These are phyloP conservation scores for Pythium plurisporium DNA, from an alignment of 352 stramenopile species.

Conservation along the genomic window DNA sequence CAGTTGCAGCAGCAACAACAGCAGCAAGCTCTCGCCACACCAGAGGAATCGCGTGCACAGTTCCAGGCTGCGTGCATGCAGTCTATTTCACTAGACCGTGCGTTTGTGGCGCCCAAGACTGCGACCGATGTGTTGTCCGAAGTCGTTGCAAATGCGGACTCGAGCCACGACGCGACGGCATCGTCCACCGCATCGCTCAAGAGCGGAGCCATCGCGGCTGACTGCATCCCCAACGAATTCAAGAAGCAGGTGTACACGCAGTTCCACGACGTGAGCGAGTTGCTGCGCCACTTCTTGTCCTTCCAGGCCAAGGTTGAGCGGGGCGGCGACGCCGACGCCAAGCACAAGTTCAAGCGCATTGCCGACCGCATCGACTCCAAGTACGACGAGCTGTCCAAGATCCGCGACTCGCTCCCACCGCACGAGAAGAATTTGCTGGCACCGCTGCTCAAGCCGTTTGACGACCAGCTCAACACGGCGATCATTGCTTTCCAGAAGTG, in stretches of 20 bases:
- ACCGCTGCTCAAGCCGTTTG: constrained; percentile 78
- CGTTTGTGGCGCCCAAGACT: constrained; percentile 47
- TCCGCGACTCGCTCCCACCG: constrained; percentile 71
- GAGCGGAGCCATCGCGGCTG: constrained; percentile 50
- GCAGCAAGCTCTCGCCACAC: constrained; percentile 1
- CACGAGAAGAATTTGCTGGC: constrained; percentile 82
- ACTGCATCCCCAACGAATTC: constrained; percentile 81
- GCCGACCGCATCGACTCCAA: constrained; percentile 86
- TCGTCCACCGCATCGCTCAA: constrained; percentile 45
- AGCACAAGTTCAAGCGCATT: constrained; percentile 80
- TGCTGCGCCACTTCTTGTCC: constrained; percentile 79
- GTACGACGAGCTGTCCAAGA: constrained; percentile 82
- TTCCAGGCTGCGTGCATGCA: constrained; percentile 42
- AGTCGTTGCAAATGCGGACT: constrained; percentile 61
- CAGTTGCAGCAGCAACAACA: neutral
- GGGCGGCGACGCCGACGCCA: constrained; percentile 46
- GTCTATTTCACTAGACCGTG: constrained; percentile 44
- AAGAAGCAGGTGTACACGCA: constrained; percentile 86
- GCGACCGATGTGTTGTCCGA: constrained; percentile 58
- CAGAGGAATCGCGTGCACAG: constrained; percentile 30
- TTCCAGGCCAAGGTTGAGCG: constrained; percentile 72
- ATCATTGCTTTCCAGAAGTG: constrained; percentile 64
- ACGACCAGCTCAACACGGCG: constrained; percentile 84
- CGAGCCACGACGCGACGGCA: constrained; percentile 45
- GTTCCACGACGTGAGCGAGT: constrained; percentile 80